phyloP scores from a whole-genome alignment of 2,329 filamentous ascomycete genomes.

The Alternaria atra region DNA sequence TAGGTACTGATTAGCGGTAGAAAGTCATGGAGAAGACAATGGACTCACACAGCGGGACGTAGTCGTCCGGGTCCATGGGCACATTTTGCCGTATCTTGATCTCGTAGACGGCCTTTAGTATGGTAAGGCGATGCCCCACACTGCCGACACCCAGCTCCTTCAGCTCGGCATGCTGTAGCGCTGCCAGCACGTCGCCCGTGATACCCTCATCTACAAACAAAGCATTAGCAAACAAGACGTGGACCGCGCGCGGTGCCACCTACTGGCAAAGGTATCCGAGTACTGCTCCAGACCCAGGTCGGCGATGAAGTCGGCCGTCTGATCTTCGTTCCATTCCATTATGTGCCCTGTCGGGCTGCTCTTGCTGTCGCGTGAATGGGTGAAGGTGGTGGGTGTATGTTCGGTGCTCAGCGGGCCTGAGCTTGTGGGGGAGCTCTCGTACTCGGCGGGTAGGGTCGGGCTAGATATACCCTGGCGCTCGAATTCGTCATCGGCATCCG shows the following conservation, averaged over 20 bases:
- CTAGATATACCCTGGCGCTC: conserved; percentile 73
- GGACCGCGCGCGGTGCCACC: conserved; percentile 47
- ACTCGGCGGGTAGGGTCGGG: conserved; percentile 71
- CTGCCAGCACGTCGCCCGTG: conserved; percentile 87
- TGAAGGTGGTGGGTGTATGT: conserved; percentile 82
- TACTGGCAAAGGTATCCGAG: conserved; percentile 83
- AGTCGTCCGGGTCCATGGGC: conserved; percentile 90
- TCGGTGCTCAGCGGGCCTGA: conserved; percentile 75
- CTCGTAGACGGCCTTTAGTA: conserved; percentile 95
- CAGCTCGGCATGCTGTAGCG: conserved; percentile 88
- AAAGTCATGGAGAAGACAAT: conserved; percentile 23
- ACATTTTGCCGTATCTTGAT: conserved; percentile 94
- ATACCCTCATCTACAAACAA: conserved; percentile 82
- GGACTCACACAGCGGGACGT: conserved; percentile 84
- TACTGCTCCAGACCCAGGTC: conserved; percentile 84
- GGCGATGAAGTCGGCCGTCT: conserved; percentile 88
- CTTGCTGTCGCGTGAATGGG: conserved; percentile 69
- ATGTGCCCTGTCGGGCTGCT: conserved; percentile 77
- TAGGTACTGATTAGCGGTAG: conserved; percentile 49
- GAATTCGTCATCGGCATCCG: conserved; percentile 79
- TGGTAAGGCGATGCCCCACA: conserved; percentile 92
- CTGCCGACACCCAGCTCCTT: conserved; percentile 94
- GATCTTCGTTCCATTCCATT: conserved; percentile 82
- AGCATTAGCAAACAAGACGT: conserved; percentile 14
- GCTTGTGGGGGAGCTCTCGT: conserved; percentile 74